Percentiles rank a stretch among this genome's conserved stretches.
Evolutionary conservation across 129 eudicot species (phyloP).

Genomic region (Escallonia rubra): DNA sequence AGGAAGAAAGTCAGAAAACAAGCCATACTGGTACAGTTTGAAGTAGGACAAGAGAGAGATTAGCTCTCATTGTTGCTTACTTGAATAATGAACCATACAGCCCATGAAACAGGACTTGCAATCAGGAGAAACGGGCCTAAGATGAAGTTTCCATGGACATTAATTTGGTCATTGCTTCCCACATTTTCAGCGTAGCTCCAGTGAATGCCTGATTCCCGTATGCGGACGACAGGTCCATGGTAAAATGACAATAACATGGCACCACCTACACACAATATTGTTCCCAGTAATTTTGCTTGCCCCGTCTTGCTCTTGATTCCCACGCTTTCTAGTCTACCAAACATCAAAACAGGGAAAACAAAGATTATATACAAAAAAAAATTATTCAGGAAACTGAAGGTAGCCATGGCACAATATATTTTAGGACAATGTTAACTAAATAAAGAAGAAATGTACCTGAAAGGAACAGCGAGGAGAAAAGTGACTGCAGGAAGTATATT

Average conservation of each 20-base stretch:
- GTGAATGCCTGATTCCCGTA: constrained; percentile 47
- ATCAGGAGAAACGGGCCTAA: constrained; percentile 58
- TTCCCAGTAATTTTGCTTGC: constrained; percentile 70
- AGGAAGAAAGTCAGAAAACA: too few species aligned
- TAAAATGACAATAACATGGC: constrained; percentile 73
- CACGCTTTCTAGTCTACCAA: constrained; percentile 54
- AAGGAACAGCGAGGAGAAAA: constrained; percentile 60
- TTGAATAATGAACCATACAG: constrained; percentile 65
- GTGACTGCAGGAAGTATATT: constrained; percentile 79
- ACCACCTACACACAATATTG: constrained; percentile 66
- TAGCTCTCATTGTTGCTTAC: constrained; percentile 24
- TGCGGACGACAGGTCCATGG: constrained; percentile 57
- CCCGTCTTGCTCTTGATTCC: constrained; percentile 50
- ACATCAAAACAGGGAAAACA: neutral
- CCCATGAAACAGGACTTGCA: constrained; percentile 49
- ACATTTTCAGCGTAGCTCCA: constrained; percentile 35
- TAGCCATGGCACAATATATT: too few species aligned
- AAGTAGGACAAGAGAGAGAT: neutral
- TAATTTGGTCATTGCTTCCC: constrained; percentile 5
- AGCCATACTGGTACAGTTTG: too few species aligned
- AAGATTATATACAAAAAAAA: neutral
- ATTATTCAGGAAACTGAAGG: too few species aligned
- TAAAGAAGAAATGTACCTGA: constrained; percentile 36
- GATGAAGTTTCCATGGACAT: constrained; percentile 25
- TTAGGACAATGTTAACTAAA: neutral